Evolutionary conservation across 2,329 filamentous ascomycete species (phyloP).

Genomic region (Colletotrichum cuscutae): DNA sequence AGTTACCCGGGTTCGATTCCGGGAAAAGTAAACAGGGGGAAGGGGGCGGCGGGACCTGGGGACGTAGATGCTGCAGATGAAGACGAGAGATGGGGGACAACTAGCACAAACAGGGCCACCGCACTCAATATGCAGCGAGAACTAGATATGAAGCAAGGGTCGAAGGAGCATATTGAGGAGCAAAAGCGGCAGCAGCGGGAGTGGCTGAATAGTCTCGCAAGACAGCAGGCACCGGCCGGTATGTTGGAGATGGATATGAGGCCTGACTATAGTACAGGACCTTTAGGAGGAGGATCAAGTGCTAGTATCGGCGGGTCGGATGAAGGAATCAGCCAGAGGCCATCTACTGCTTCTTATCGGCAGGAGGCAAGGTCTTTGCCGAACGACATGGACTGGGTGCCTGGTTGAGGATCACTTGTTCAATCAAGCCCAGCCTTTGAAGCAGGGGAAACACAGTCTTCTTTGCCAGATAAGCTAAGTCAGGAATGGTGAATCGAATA

Average conservation of each 20-base stretch:
- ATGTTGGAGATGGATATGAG: neutral
- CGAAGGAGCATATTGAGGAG: neutral
- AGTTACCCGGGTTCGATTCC: too few species aligned
- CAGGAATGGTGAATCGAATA: too few species aligned
- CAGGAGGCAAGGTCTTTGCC: neutral
- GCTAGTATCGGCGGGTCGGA: neutral
- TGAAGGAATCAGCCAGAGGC: too few species aligned
- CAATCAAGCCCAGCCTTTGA: too few species aligned
- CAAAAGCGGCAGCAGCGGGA: neutral
- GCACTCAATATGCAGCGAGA: neutral
- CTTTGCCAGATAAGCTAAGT: too few species aligned
- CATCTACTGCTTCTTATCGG: neutral
- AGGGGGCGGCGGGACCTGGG: too few species aligned
- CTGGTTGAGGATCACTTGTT: too few species aligned
- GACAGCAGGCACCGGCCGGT: too few species aligned
- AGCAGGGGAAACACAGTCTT: too few species aligned
- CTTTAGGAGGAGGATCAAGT: neutral
- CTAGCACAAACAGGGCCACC: neutral
- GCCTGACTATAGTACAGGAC: too few species aligned
- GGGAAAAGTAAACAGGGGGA: too few species aligned
- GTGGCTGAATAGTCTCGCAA: neutral
- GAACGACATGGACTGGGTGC: neutral
- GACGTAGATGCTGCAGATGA: neutral
- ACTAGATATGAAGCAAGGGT: neutral
- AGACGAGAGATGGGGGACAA: neutral